These are phyloP conservation scores for Mycena rebaudengoi DNA, from an alignment of 768 basidiomycete genomes.

Conservation along the genomic window DNA sequence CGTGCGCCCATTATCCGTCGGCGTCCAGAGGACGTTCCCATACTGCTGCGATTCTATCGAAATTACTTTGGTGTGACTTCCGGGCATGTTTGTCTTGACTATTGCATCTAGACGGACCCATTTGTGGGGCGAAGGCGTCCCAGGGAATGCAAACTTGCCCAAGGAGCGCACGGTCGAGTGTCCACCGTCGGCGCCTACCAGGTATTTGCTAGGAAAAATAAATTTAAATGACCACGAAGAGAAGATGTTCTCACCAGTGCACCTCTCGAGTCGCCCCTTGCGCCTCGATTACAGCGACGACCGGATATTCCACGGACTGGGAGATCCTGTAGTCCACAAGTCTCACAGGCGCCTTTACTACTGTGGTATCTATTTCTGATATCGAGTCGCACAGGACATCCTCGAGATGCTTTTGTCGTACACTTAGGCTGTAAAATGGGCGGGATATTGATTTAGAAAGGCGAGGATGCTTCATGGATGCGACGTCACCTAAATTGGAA, in stretches of 20 bases:
- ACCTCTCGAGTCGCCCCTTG: background rate
- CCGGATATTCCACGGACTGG: background rate
- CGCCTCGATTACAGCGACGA: background rate
- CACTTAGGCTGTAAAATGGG: background rate
- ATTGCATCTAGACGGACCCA: conserved; percentile 29
- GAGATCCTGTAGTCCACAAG: background rate
- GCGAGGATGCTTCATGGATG: no score
- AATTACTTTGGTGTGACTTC: background rate
- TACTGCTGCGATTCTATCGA: conserved; percentile 7
- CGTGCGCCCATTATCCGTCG: conserved; percentile 8
- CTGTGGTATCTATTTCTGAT: background rate
- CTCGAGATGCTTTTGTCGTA: conserved; percentile 6
- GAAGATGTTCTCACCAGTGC: background rate
- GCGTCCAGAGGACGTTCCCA: conserved; percentile 11
- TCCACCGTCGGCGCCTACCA: conserved; percentile 22
- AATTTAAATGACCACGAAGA: background rate
- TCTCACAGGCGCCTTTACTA: background rate
- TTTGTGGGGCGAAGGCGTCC: conserved; percentile 10
- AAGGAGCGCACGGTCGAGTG: conserved; percentile 24
- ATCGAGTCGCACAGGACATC: background rate
- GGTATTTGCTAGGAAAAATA: conserved; percentile 9
- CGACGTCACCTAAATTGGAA: background rate
- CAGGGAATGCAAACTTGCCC: conserved; percentile 20
- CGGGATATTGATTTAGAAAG: background rate
- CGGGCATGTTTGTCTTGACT: conserved; percentile 17